A percentile compares a stretch with the other conserved stretches of the same genome.
phyloP scores from a whole-genome alignment of 768 basidiomycete species.

The Suillus cothurnatus region DNA sequence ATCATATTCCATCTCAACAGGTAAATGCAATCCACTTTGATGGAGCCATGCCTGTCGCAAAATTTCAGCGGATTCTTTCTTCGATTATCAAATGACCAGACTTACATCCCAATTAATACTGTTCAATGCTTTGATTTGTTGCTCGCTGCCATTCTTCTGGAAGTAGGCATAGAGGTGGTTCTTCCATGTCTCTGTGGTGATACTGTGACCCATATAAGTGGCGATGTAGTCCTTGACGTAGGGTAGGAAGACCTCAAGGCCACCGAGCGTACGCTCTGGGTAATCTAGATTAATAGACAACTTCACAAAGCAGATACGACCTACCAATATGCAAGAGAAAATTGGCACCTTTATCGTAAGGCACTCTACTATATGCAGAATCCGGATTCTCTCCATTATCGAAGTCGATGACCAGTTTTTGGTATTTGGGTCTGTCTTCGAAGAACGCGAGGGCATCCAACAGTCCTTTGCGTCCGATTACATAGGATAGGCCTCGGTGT shows the following conservation, averaged over 20 bases:
- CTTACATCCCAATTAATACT: conserved; percentile 60
- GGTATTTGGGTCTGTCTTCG: conserved; percentile 45
- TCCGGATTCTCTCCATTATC: conserved; percentile 48
- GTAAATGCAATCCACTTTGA: conserved; percentile 53
- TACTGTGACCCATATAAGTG: conserved; percentile 57
- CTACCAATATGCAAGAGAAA: conserved; percentile 56
- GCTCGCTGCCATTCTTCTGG: conserved; percentile 39
- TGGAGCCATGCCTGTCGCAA: conserved; percentile 52
- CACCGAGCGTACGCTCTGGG: conserved; percentile 55
- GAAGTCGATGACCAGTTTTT: conserved; percentile 53
- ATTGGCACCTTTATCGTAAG: conserved; percentile 60
- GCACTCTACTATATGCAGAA: conserved; percentile 51
- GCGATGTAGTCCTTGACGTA: conserved; percentile 58
- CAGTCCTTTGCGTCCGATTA: conserved; percentile 50
- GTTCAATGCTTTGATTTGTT: conserved; percentile 51
- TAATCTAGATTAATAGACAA: not conserved
- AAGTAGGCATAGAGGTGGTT: conserved; percentile 60
- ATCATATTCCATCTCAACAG: conserved; percentile 54
- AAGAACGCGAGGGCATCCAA: conserved; percentile 47
- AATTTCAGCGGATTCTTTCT: not conserved
- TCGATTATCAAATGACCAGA: not conserved
- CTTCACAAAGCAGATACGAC: conserved; percentile 6
- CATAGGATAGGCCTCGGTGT: conserved; percentile 51
- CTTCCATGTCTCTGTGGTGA: conserved; percentile 61
- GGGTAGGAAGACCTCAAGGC: conserved; percentile 55